Evolutionary conservation across 2,329 filamentous ascomycete species (phyloP).

Genomic region (Fusarium pseudoanthophilum): DNA sequence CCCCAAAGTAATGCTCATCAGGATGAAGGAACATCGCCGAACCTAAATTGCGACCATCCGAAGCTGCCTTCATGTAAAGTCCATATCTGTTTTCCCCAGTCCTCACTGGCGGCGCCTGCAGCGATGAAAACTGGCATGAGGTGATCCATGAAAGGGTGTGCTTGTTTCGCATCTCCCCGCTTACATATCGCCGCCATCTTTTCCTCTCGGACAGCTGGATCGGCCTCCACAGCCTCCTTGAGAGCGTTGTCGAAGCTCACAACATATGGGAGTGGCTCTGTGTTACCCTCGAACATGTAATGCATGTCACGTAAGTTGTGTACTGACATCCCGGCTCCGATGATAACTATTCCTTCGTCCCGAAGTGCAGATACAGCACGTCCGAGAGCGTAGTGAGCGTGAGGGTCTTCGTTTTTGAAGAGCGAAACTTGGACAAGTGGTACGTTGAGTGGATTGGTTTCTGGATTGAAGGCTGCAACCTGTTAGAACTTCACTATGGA

Average conservation of each 20-base stretch:
- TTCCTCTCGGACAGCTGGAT: constrained; percentile 51
- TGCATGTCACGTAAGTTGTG: constrained; percentile 71
- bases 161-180: constrained; percentile 58
- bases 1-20: constrained; percentile 1
- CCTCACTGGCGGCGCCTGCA: constrained; percentile 58
- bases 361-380: constrained; percentile 73
- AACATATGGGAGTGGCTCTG: constrained; percentile 64
- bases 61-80: constrained; percentile 58
- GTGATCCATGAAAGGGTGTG: constrained; percentile 62
- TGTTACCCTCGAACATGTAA: constrained; percentile 49
- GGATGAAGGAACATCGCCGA: constrained; percentile 50
- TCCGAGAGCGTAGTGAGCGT: constrained; percentile 74
- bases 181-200: constrained; percentile 53
- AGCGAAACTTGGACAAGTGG: constrained; percentile 80
- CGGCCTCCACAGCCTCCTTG: constrained; percentile 69
- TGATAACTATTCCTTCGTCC: constrained; percentile 73
- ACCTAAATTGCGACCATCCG: constrained; percentile 60
- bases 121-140: constrained; percentile 61
- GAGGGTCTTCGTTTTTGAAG: constrained; percentile 71
- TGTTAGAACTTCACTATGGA: constrained; percentile 9
- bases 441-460: constrained; percentile 69
- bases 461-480: constrained; percentile 66
- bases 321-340: constrained; percentile 80
- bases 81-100: constrained; percentile 56
- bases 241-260: constrained; percentile 75